Conservation (phyloP, 2,329 filamentous ascomycete species). For the Colletotrichum noveboracense region DNA sequence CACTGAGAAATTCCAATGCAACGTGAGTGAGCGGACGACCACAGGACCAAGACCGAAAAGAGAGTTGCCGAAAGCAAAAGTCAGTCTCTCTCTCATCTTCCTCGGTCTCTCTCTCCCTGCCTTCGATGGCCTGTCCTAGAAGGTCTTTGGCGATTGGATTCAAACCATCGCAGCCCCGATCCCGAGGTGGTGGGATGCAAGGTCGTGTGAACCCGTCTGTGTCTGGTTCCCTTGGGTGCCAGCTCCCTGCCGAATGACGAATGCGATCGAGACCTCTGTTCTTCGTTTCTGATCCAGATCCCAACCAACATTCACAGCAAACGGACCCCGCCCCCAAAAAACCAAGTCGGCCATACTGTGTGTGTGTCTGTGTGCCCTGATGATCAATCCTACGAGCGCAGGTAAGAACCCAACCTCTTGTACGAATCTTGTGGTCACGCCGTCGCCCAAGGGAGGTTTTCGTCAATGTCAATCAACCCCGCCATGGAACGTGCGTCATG, state of each 20-base stretch:
- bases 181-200: not conserved
- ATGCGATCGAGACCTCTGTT: not conserved
- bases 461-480: not conserved
- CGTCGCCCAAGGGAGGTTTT: not conserved
- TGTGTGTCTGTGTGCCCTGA: not conserved
- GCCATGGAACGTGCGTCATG: not conserved
- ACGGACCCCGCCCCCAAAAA: not conserved
- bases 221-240: not conserved
- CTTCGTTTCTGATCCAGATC: not conserved
- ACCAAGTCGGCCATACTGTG: not conserved
- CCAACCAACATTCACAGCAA: not conserved
- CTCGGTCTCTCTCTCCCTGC: not conserved
- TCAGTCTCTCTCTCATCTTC: not conserved
- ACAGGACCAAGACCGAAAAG: not conserved
- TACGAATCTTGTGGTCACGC: not conserved
- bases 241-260: not conserved
- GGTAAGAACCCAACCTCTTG: not conserved
- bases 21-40: not conserved
- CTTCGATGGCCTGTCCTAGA: not conserved
- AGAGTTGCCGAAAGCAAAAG: not conserved
- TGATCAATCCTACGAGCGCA: not conserved
- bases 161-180: not conserved
- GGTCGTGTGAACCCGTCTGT: not conserved
- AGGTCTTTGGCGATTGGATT: not conserved
- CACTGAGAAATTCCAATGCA: not conserved